Evolutionary conservation across 1,139 yeast species (phyloP), one percentile per base, ranked within the genome.

Genomic region (Scheffersomyces parashehatae): DNA sequence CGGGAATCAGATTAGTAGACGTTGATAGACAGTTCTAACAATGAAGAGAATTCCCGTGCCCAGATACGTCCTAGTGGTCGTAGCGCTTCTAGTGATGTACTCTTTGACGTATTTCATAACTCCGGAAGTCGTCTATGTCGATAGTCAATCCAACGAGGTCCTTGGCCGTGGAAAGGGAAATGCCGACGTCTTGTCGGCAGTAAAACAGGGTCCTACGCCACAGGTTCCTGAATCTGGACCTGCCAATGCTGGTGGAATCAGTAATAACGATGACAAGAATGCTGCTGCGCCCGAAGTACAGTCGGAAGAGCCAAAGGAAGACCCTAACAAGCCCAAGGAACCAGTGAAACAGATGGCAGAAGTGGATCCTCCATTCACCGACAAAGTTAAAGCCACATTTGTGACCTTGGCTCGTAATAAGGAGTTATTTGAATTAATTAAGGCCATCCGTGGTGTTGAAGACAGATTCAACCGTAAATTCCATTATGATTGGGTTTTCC

Each of bases 401-500:
- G 85, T 83, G 36, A 70, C 82, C 0, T 67, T 80, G 52, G 83
- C 82, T 4, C 66, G 85, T 59, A 87, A 87, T 60, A 64, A 70
- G 49, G 96, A 87, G 61, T 63, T 87, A 29, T 74, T 70, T 38
- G 82, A 79, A 3, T 85, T 89, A 11, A 65, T 85, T 43, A 70
- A 74, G 50, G 75, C 91, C 2, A 85, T 87, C 68, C 71, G 90
- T 45, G 72, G 80, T 30, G 70, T 85, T 43, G 93, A 87, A 64
- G 88, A 84, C 59, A 70, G 90, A 38, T 87, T 86, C 70, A 87
- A 87, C 67, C 60, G 68, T 35, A 73, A 79, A 46, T 86, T 65
- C 66, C 73, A 83, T 55, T 87, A 87, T 60, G 93, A 86, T 60
- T 87, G 95, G 95, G 86, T 86, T 10, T 87, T 87, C 58, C 69